Percentiles rank a stretch among this genome's conserved stretches.
phyloP scores from a whole-genome alignment of 2,329 filamentous ascomycete species.

The Sporothrix pallida region DNA sequence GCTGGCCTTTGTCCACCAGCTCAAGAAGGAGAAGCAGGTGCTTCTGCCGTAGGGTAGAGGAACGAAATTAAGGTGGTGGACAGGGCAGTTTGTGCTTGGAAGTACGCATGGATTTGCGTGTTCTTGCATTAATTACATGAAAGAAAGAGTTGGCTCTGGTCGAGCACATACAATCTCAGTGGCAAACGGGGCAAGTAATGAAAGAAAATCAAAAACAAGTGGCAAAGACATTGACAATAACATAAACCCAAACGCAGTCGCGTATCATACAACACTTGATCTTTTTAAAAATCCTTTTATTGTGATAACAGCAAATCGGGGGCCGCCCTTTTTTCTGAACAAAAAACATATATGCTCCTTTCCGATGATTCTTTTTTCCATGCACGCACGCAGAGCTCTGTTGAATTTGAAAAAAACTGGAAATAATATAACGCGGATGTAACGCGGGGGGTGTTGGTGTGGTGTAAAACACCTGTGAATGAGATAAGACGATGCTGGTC shows the following conservation, averaged over 20 bases:
- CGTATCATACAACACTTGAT: not conserved
- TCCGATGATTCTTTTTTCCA: constrained; percentile 30
- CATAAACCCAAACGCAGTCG: not conserved
- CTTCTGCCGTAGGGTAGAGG: constrained; percentile 46
- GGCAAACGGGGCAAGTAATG: too few relatives aligned
- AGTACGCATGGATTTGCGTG: not conserved
- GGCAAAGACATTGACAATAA: not conserved
- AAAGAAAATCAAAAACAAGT: not conserved
- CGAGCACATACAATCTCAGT: not conserved
- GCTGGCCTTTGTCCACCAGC: constrained; percentile 58
- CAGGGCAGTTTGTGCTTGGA: not conserved
- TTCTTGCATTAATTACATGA: not conserved
- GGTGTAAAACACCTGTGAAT: constrained; percentile 1
- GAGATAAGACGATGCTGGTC: constrained; percentile 11
- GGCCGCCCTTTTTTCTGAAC: constrained; percentile 22
- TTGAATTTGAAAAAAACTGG: not conserved
- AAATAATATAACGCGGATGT: not conserved
- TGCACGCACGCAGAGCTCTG: constrained; percentile 30
- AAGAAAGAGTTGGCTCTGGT: not conserved
- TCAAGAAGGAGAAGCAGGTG: constrained; percentile 70
- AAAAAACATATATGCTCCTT: constrained; percentile 26
- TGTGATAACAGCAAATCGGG: not conserved
- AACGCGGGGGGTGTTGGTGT: not conserved
- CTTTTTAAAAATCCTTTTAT: constrained; percentile 9
- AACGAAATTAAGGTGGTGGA: not conserved